These are phyloP conservation scores for Misopates orontium DNA, from an alignment of 257 asterid species.

Conservation along the genomic window DNA sequence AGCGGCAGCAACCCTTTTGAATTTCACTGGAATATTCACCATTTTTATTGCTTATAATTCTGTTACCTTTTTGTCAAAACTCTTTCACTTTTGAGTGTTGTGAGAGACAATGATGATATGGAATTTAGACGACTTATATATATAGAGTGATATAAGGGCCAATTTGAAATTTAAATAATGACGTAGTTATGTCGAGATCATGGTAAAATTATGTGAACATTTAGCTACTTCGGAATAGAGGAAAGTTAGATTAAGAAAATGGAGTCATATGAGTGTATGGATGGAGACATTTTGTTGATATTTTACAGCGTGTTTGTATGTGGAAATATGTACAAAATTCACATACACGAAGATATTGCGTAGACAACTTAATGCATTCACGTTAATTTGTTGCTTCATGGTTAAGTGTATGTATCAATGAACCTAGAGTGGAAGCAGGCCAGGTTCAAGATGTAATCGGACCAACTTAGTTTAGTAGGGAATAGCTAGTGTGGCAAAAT, in stretches of 20 bases:
- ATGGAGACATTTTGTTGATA: slow-evolving; percentile 23
- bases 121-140: not conserved
- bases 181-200: slow-evolving; percentile 18
- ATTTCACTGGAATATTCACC: slow-evolving; percentile 36
- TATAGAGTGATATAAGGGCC: not conserved
- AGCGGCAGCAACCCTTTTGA: slow-evolving; percentile 42
- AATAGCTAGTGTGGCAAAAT: too few species aligned
- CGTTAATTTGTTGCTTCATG: not conserved
- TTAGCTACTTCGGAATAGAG: not conserved
- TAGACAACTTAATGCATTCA: not conserved
- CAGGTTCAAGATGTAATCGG: not conserved
- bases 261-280: slow-evolving; percentile 19
- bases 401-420: not conserved
- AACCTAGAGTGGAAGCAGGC: not conserved
- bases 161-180: not conserved
- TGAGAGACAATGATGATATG: not conserved
- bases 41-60: not conserved
- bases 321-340: not conserved
- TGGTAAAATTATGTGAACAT: slow-evolving; percentile 28
- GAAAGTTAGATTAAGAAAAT: not conserved
- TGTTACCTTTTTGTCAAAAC: not conserved
- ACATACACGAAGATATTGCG: not conserved
- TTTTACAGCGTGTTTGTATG: not conserved
- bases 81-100: not conserved
- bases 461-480: too few species aligned